phyloP scores from a whole-genome alignment of 1,284 basidiomycete genomes.

The Trametes versicolor region DNA sequence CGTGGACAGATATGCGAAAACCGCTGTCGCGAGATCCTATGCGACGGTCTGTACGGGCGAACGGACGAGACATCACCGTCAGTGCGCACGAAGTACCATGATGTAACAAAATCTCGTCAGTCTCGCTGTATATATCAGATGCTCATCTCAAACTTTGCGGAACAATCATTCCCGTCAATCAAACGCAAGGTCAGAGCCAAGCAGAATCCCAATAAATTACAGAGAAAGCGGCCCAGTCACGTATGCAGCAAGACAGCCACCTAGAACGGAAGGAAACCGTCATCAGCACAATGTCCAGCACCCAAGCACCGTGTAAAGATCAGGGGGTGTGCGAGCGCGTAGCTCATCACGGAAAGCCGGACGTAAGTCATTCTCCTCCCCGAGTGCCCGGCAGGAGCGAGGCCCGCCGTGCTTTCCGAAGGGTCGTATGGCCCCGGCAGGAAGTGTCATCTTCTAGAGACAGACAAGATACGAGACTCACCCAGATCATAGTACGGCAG shows the following conservation, averaged over 20 bases:
- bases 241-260: not conserved
- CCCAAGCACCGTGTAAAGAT: not conserved
- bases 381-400: conserved; percentile 38
- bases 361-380: conserved; percentile 63
- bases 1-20: conserved; percentile 84
- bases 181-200: not conserved
- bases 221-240: not conserved
- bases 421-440: conserved; percentile 85
- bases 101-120: conserved; percentile 12
- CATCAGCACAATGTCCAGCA: not conserved
- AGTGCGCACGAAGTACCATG: conserved; percentile 75
- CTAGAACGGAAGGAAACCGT: not conserved
- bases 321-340: conserved; percentile 17
- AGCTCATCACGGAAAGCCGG: conserved; percentile 50
- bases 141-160: conserved; percentile 12
- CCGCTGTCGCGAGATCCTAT: conserved; percentile 73
- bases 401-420: conserved; percentile 50
- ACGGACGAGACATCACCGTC: conserved; percentile 80
- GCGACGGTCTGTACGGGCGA: conserved; percentile 71
- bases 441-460: conserved; percentile 59
- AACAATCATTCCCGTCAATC: too few relatives aligned
- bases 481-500: conserved; percentile 18
- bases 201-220: conserved; percentile 1
- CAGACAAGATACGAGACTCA: conserved; percentile 37
- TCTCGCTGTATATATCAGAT: conserved; percentile 6